Percentiles rank a stretch among this genome's conserved stretches.
Conservation (phyloP, 805 yeast species). For the Yarrowia porcina region DNA sequence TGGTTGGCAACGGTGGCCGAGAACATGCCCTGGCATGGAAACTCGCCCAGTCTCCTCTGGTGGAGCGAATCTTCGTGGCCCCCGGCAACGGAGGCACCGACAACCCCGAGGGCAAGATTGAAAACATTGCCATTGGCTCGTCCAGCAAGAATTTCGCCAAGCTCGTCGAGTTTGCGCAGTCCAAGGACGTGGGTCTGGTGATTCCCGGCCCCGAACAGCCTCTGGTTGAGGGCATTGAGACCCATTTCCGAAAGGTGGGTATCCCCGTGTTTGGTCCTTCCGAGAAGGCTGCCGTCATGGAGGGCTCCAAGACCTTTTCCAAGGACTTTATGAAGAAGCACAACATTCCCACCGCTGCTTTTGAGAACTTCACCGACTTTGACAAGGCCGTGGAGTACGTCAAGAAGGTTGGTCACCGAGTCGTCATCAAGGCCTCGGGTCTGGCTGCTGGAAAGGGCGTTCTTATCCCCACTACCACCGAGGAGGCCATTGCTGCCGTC, state of each 20-base stretch:
- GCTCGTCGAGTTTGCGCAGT: conserved; percentile 70
- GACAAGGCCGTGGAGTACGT: conserved; percentile 74
- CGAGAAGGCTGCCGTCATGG: conserved; percentile 85
- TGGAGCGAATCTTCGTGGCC: conserved; percentile 75
- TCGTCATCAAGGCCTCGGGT: conserved; percentile 96
- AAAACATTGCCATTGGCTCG: conserved; percentile 67
- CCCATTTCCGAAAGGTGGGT: conserved; percentile 72
- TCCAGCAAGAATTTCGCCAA: conserved; percentile 62
- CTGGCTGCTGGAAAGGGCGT: conserved; percentile 99
- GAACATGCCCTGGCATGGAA: conserved; percentile 97
- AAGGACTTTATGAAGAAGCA: conserved; percentile 91
- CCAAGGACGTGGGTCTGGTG: conserved; percentile 65
- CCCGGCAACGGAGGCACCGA: conserved; percentile 97
- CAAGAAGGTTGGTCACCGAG: conserved; percentile 59
- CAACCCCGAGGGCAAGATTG: conserved; percentile 50
- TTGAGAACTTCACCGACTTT: conserved; percentile 73
- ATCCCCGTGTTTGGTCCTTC: conserved; percentile 98
- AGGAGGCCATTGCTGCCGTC: conserved; percentile 82
- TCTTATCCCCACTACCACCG: conserved; percentile 75
- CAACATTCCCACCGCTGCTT: conserved; percentile 90
- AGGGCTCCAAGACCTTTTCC: conserved; percentile 93
- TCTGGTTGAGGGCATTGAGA: conserved; percentile 85
- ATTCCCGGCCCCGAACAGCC: conserved; percentile 99
- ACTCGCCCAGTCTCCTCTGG: conserved; percentile 71
- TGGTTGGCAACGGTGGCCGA: conserved; percentile 98